Base-by-base conservation (phyloP, 805 yeast genomes). In the Yamadazyma endophytica region DNA sequence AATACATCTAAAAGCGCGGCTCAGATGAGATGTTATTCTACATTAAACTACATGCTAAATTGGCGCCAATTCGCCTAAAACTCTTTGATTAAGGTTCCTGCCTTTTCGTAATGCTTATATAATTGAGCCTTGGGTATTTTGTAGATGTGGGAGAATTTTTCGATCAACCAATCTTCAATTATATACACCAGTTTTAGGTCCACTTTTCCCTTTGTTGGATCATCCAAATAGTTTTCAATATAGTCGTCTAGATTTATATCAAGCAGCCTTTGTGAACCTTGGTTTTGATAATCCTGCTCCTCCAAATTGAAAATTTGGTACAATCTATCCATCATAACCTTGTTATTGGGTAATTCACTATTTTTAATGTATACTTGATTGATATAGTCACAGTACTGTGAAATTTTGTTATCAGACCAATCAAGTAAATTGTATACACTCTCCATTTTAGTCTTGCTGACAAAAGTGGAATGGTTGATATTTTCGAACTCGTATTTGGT, bases 331-430 rank as follows among this genome's bases (percentile, higher is more conserved):
- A 56, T 52, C 52, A 58, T 50, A 12, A 50, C 42, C n/a, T 30
- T 28, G 21, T 35, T 29, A 4, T 19, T 16, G n/a, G 15, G 15
- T 4, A 28, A 20, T 20, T 20, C 29, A 17, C 26, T 29, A 17
- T 28, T 33, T 3, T 9, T 52, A 2, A 61, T 41, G 9, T 64
- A 29, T 22, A 50, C 51, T 7, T 61, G 61, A 30, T 63, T 55
- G 31, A 73, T 63, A 77, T 82, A 74, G 14, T 66, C 57, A 17
- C 78, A 49, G 49, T 77, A 82, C 17, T 60, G 50, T 4, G 62
- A 61, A 3, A 68, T 60, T 33, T 70, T 59, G 2, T 47, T 44
- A n/a, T 68, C 67, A 24, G 64, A 56, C 81, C 86, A 76, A 9
- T 53, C 49, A 8, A 64, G 29, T 3, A 78, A 45, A 11, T 66